Percentiles rank a stretch among this genome's conserved stretches.
phyloP scores from a whole-genome alignment of 768 basidiomycete genomes.

The Hygrophoropsis aurantiaca region DNA sequence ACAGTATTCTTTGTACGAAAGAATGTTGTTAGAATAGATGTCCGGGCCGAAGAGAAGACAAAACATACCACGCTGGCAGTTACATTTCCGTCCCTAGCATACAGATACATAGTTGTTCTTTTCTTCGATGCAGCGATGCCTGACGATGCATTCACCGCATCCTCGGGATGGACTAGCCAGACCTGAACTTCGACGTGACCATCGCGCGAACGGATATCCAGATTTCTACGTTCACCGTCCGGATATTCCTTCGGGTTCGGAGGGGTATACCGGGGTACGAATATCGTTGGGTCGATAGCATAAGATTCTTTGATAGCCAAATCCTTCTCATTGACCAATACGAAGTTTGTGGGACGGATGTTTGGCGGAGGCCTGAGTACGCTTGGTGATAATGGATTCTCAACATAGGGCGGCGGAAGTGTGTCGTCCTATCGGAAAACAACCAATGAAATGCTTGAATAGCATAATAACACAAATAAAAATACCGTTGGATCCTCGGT shows the following conservation, averaged over 20 bases:
- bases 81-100: constrained; percentile 4
- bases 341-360: constrained; percentile 9
- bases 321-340: constrained; percentile 5
- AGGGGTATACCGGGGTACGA: constrained; percentile 9
- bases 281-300: constrained; percentile 13
- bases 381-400: too few relatives aligned
- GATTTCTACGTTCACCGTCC: constrained; percentile 9
- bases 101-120: constrained; percentile 1
- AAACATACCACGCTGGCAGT: constrained; percentile 10
- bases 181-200: constrained; percentile 13
- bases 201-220: constrained; percentile 10
- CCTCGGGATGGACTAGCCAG: constrained; percentile 24
- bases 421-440: too few relatives aligned
- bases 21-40: not conserved
- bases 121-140: not conserved
- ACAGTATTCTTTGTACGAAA: constrained; percentile 9
- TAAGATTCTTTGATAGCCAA: constrained; percentile 10
- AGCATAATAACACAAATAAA: too few relatives aligned
- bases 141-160: not conserved
- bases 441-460: too few relatives aligned
- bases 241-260: constrained; percentile 5
- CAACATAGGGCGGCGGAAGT: too few relatives aligned
- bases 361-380: not conserved
- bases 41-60: not conserved
- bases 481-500: too few relatives aligned